Base-by-base conservation (phyloP, 768 basidiomycete species). In the Boletus rubescentipes region DNA sequence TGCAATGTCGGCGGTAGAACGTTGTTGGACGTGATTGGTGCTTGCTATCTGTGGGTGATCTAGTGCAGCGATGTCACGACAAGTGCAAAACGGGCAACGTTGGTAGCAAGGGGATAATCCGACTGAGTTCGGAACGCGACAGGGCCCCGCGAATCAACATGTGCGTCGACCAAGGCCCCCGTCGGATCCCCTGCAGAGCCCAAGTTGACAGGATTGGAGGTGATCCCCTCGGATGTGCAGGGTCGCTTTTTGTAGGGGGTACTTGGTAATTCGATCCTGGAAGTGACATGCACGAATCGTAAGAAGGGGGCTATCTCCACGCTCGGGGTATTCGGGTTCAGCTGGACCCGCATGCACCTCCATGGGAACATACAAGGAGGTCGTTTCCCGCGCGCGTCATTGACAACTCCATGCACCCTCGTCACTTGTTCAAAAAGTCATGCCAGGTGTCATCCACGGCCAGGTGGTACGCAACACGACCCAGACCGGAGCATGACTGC, bases 191-290 rank as follows among this genome's bases (percentile, higher is more conserved):
- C 43, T 44, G 20, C 21, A 55, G 60, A 58, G 44, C 49, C 40
- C n/a, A 14, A 16, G 39, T n/a, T 18, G 34, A 59, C 43, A 16
- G 9, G 44, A 53, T 35, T 44, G 21, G 29, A 20, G 21, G 21
- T 23, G 57, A 55, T 56, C 51, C 51, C 41, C 59, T 61, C 63
- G 62, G 59, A 52, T 57, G 41, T 41, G 44, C 58, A 54, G 38
- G 46, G 47, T 45, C 51, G 15, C 39, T 26, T 46, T 52, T 51
- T 43, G 31, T 9, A 47, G 47, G 46, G 15, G n/a, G n/a, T n/a
- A n/a, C n/a, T n/a, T n/a, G 46, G 31, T 41, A 37, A 42, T 38
- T 38, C 53, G 14, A 35, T 38, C n/a, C 49, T 45, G 46, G 43
- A 56, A 29, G 26, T n/a, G n/a, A n/a, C n/a, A n/a, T 26, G 26